These are phyloP conservation scores for Xylariomycetidae sp. DNA, from an alignment of 2,329 filamentous ascomycete genomes.

Conservation along the genomic window DNA sequence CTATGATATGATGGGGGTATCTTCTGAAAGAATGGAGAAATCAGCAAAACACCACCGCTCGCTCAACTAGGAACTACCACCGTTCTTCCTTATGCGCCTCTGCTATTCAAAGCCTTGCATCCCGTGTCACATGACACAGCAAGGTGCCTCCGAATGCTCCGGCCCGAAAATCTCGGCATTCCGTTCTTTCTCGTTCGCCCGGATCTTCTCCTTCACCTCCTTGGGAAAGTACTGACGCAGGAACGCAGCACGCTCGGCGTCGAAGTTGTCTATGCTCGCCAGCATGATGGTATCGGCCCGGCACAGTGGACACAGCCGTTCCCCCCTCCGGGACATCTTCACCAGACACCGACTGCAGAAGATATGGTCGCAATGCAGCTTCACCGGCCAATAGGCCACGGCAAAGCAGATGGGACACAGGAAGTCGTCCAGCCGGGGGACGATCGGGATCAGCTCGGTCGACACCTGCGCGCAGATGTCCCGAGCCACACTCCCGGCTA, in stretches of 20 bases:
- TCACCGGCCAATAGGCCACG: slow-evolving; percentile 77
- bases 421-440: slow-evolving; percentile 82
- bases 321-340: slow-evolving; percentile 65
- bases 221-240: slow-evolving; percentile 70
- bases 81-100: no score
- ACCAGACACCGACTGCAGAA: slow-evolving; percentile 83
- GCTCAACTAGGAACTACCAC: no score
- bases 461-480: slow-evolving; percentile 71
- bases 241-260: slow-evolving; percentile 61
- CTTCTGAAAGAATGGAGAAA: no score
- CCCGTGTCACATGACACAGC: slow-evolving; percentile 52
- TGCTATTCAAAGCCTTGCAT: neutral
- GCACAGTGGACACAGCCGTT: slow-evolving; percentile 70
- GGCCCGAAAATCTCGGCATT: slow-evolving; percentile 67
- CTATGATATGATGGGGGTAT: no score
- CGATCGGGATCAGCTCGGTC: slow-evolving; percentile 62
- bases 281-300: slow-evolving; percentile 63
- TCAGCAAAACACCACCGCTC: no score
- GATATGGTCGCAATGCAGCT: slow-evolving; percentile 66
- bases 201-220: slow-evolving; percentile 61
- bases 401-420: slow-evolving; percentile 73
- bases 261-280: slow-evolving; percentile 66
- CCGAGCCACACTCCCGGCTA: slow-evolving; percentile 64
- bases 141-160: slow-evolving; percentile 53
- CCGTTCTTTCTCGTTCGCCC: slow-evolving; percentile 69